Evolutionary conservation across 2,329 filamentous ascomycete species (phyloP).

Genomic region (Fonsecaea erecta): DNA sequence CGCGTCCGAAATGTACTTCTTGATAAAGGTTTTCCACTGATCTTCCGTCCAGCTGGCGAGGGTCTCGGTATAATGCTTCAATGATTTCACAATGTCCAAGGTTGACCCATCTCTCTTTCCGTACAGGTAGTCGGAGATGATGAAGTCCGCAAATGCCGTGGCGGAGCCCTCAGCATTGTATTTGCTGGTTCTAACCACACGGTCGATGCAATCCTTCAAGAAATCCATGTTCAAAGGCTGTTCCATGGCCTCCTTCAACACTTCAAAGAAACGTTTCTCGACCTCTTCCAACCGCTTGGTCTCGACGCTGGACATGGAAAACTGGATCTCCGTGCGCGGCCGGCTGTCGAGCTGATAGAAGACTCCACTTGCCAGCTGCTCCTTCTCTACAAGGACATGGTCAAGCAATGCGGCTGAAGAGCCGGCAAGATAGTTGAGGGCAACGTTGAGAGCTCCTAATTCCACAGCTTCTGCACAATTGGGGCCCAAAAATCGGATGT

Average conservation of each 20-base stretch:
- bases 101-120: conserved; percentile 83
- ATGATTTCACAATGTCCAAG: conserved; percentile 61
- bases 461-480: conserved; percentile 71
- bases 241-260: conserved; percentile 78
- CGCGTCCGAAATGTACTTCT: conserved; percentile 82
- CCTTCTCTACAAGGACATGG: conserved; percentile 88
- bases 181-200: conserved; percentile 80
- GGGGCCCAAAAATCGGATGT: conserved; percentile 86
- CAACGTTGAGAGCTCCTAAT: conserved; percentile 74
- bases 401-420: conserved; percentile 92
- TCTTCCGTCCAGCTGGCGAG: conserved; percentile 80
- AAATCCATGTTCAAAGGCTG: conserved; percentile 89
- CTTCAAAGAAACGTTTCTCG: conserved; percentile 80
- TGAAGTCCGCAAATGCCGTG: conserved; percentile 78
- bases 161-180: conserved; percentile 81
- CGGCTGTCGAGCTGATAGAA: conserved; percentile 78
- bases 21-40: conserved; percentile 82
- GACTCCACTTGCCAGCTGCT: conserved; percentile 86
- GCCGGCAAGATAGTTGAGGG: conserved; percentile 85
- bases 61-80: conserved; percentile 62
- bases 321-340: conserved; percentile 81
- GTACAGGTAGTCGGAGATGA: conserved; percentile 92
- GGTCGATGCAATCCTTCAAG: conserved; percentile 81
- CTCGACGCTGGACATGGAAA: conserved; percentile 83
- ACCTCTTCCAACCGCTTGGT: conserved; percentile 83